Base-by-base conservation (phyloP, 306 rosid genomes). In the Lathyrus tuberosus region DNA sequence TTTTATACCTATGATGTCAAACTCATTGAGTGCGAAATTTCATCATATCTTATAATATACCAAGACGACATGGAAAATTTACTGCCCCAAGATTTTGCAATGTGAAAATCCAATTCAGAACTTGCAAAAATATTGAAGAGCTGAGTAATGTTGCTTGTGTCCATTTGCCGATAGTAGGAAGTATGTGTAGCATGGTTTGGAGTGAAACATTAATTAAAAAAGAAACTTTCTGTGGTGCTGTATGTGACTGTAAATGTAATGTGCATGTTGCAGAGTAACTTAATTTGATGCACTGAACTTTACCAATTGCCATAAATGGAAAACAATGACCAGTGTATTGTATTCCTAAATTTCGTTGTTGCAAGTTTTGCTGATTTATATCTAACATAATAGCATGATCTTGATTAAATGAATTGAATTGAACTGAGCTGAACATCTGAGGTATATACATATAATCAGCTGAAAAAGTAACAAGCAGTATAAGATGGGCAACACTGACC, bases 401-500 rank as follows among this genome's bases (percentile, higher is more conserved):
- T n/a, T 61, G 71, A 66, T 49, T 41, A 79, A 72, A 54, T 33
- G 52, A 83, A 78, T 13, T 44, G 48, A 69, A 61, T 13, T 51
- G 61, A 60, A 64, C 33, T 47, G 53, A 77, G 69, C 26, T 14
- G 65, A 72, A 73, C 31, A 42, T 62, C 60, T 41, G 63, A 18
- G 11, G 57, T 75, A 71, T 8, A 65, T 62, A 78, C 64, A 80
- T 41, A 72, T 63, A 80, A 76, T 66, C 67, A 76, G 70, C 69
- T 69, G 79, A 33, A 81, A 83, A 79, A 69, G 74, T 67, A 87
- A 84, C 71, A 79, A 67, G 64, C 82, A 85, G 77, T 65, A 79
- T 74, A 82, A 83, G 76, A 70, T 83, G 57, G 88, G 86, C 93
- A 84, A 82, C 85, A 94, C 99, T 94, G 95, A 94, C 99, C 99